Base-by-base conservation (phyloP, 164 flowering plant species). In the Berberis thunbergii region DNA sequence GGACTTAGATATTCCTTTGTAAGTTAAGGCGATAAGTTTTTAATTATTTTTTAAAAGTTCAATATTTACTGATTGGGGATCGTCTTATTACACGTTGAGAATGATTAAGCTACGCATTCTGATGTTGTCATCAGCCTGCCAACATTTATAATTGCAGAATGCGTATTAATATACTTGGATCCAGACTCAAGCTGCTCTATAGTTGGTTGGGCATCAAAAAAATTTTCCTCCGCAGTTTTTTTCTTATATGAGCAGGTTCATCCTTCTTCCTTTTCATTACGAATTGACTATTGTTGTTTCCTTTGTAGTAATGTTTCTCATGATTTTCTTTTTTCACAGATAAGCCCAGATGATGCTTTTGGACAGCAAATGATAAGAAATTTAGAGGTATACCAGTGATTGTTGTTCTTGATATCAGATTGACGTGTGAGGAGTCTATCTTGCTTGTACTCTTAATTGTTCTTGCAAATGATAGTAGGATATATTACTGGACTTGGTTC, bases 211-310 rank as follows among this genome's bases (percentile, higher is more conserved):
- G 86, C 95, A 59, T 75, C 98, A 66, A 82, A 70, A 72, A 79
- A 81, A 62, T 94, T 94, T 77, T 80, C 96, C 45, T 84, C 96
- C 38, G 81, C 96, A 56, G 64, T 26, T 26, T 84, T 93, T 78
- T 90, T 93, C 84, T 77, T 93, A 75, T 93, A 93, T 78, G 98
- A 93, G 83, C 97, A 93, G 98, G 98, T 92, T 57, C n/a, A 41
- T 40, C 44, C 66, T 67, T 57, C 55, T 46, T 55, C 60, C 44
- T 5, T 62, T 67, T 8, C 26, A 38, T 49, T n/a, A 1, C 5
- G 2, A n/a, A 49, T 49, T 52, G 0, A 62, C 26, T 8, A 12
- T 61, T 55, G 49, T 10, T 45, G 59, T 2, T 43, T 43, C 4
- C 48, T 48, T 43, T 43, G 45, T 43, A 41, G 45, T 59, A 41